Evolutionary conservation across 108 stramenopile species (phyloP), one percentile per base, ranked within the genome.

Genomic region (Discostella stelligeroides): DNA sequence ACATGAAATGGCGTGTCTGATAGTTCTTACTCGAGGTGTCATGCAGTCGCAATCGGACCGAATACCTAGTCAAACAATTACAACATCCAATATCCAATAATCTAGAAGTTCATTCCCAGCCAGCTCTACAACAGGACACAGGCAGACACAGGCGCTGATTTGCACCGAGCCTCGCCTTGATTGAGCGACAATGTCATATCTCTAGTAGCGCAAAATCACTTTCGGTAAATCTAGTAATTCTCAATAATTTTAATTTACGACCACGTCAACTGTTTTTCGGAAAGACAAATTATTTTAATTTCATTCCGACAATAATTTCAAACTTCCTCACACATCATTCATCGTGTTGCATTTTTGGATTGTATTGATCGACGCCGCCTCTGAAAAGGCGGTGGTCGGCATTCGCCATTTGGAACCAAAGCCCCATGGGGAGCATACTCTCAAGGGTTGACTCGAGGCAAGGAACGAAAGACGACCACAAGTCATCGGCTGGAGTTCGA

Each of bases 21-120:
- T 68, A 13, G 74, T n/a, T n/a, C n/a, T n/a, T n/a, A n/a, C n/a
- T n/a, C n/a, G n/a, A n/a, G n/a, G n/a, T n/a, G n/a, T 66, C 7
- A 37, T 67, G 29, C 50, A 68, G 43, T 75, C 74, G 27, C 74
- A 77, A 18, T 68, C 76, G 40, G 69, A 62, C 18, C 70, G 70
- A 55, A 29, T 41, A 23, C 76, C 63, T 10, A 41, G 20, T 17
- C 49, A 47, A 23, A 70, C 76, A n/a, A n/a, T n/a, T n/a, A n/a
- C n/a, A 41, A 77, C 67, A 56, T 66, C 67, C 10, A 59, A 59
- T 25, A 12, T 13, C 11, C 50, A 62, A 34, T 75, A 75, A 30
- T 74, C 73, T n/a, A 79, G 84, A n/a, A n/a, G n/a, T n/a, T n/a
- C n/a, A 92, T 0, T 75, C 55, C 61, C 91, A 92, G 7, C 91